phyloP scores from a whole-genome alignment of 2,329 filamentous ascomycete genomes.

The Pseudocercospora pini-densiflorae region DNA sequence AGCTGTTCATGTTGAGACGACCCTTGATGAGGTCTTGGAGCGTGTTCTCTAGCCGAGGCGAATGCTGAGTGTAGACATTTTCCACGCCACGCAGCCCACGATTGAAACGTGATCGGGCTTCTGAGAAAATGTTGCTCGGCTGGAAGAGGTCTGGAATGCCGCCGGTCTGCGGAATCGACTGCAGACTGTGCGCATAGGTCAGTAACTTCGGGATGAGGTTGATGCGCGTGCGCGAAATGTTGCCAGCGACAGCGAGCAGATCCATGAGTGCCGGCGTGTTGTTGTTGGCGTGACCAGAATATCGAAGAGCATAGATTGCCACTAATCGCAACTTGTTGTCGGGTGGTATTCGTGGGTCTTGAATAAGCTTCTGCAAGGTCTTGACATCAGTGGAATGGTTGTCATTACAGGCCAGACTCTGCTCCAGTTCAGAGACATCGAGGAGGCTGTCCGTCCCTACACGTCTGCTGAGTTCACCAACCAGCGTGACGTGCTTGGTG shows the following conservation, averaged over 20 bases:
- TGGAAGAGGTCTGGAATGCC: slow-evolving; percentile 94
- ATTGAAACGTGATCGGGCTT: slow-evolving; percentile 85
- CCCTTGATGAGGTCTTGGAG: slow-evolving; percentile 94
- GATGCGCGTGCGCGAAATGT: slow-evolving; percentile 74
- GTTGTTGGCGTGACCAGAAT: slow-evolving; percentile 84
- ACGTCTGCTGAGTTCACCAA: slow-evolving; percentile 87
- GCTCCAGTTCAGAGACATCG: slow-evolving; percentile 97
- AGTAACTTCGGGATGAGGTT: slow-evolving; percentile 82
- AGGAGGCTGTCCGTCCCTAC: slow-evolving; percentile 85
- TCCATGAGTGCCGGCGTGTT: slow-evolving; percentile 84
- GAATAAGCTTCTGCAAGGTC: slow-evolving; percentile 85
- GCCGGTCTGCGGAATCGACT: slow-evolving; percentile 64
- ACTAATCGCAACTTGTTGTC: slow-evolving; percentile 89
- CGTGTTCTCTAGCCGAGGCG: slow-evolving; percentile 82
- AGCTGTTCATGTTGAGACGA: slow-evolving; percentile 80
- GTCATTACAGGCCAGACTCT: slow-evolving; percentile 95
- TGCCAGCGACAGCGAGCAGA: slow-evolving; percentile 81
- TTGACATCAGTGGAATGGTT: slow-evolving; percentile 92
- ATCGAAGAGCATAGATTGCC: slow-evolving; percentile 91
- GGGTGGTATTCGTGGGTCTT: slow-evolving; percentile 73
- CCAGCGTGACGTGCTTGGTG: slow-evolving; percentile 96
- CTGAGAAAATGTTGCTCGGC: slow-evolving; percentile 86
- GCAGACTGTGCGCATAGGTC: slow-evolving; percentile 83
- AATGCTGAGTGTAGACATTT: slow-evolving; percentile 98
- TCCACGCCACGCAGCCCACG: slow-evolving; percentile 90